Conservation (phyloP, 352 stramenopile genomes). For the Pythium guiyangense region DNA sequence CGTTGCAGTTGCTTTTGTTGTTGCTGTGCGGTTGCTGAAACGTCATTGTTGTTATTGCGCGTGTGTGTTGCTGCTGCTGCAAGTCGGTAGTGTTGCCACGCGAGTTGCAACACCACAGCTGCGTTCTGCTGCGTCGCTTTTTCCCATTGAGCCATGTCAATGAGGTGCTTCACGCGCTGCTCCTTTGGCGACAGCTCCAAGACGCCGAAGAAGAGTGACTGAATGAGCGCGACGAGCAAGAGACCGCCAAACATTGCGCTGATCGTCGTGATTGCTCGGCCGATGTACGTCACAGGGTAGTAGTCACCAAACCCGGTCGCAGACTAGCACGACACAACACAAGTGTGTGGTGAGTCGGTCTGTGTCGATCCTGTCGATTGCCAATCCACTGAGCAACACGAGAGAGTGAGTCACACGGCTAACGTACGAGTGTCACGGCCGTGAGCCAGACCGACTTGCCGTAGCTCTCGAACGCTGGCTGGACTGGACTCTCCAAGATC, state of each 20-base stretch:
- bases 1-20: too few species aligned
- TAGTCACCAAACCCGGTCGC: slow-evolving; percentile 71
- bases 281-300: slow-evolving; percentile 63
- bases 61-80: too few species aligned
- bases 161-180: slow-evolving; percentile 58
- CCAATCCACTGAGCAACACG: slow-evolving; percentile 1
- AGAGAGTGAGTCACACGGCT: too few species aligned
- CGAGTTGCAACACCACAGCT: slow-evolving; percentile 35
- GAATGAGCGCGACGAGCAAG: slow-evolving; percentile 62
- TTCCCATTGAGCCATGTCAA: slow-evolving; percentile 58
- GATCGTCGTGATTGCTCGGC: slow-evolving; percentile 44
- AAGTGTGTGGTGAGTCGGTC: too few species aligned
- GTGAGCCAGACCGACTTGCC: slow-evolving; percentile 72
- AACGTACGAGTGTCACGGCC: slow-evolving; percentile 57
- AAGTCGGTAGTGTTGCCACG: slow-evolving; percentile 27
- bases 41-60: too few species aligned
- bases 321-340: too few species aligned
- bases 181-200: slow-evolving; percentile 60
- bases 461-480: slow-evolving; percentile 61
- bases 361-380: too few species aligned
- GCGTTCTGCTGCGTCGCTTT: slow-evolving; percentile 37
- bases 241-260: slow-evolving; percentile 73
- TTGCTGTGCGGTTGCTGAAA: too few species aligned
- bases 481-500: slow-evolving; percentile 63
- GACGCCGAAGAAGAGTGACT: slow-evolving; percentile 77